Evolutionary conservation across 208 protist genomes (phyloP).

Genomic region (Crithidia mellificae): DNA sequence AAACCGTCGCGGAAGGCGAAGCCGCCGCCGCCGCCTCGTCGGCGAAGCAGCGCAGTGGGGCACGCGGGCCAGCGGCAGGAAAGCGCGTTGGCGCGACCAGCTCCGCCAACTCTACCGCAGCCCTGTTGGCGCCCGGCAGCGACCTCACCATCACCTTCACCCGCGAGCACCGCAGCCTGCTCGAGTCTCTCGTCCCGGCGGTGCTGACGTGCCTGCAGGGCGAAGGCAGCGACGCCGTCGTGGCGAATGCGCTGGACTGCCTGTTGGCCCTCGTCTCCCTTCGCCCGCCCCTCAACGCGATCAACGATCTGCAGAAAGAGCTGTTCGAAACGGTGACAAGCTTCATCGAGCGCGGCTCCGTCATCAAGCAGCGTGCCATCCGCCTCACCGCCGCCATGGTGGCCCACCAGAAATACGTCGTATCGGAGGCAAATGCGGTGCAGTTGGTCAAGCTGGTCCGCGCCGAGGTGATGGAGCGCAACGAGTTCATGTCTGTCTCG

Average conservation of each 20-base stretch:
- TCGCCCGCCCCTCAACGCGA: constrained; percentile 67
- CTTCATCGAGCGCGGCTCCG: constrained; percentile 81
- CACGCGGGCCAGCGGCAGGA: not conserved
- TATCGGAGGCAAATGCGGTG: constrained; percentile 61
- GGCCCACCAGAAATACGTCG: constrained; percentile 67
- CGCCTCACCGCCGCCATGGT: constrained; percentile 80
- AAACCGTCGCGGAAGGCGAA: constrained; percentile 38
- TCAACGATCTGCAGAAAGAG: constrained; percentile 53
- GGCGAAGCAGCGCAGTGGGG: not conserved
- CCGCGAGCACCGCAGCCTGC: constrained; percentile 63
- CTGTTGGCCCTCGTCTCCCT: constrained; percentile 82
- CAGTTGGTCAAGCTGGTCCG: constrained; percentile 67
- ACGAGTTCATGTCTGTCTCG: constrained; percentile 80
- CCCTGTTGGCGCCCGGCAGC: constrained; percentile 24
- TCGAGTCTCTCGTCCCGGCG: constrained; percentile 75
- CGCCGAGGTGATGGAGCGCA: constrained; percentile 81
- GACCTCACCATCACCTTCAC: constrained; percentile 75
- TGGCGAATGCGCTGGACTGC: constrained; percentile 83
- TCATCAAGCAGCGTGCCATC: constrained; percentile 90
- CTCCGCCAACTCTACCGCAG: not conserved
- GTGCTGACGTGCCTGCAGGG: constrained; percentile 84
- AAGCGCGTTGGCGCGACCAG: not conserved
- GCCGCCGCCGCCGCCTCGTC: not conserved
- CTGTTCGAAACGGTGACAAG: constrained; percentile 76
- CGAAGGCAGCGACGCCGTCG: constrained; percentile 88